Conservation (phyloP, 768 basidiomycete species). For the Hygrophoropsis aurantiaca region DNA sequence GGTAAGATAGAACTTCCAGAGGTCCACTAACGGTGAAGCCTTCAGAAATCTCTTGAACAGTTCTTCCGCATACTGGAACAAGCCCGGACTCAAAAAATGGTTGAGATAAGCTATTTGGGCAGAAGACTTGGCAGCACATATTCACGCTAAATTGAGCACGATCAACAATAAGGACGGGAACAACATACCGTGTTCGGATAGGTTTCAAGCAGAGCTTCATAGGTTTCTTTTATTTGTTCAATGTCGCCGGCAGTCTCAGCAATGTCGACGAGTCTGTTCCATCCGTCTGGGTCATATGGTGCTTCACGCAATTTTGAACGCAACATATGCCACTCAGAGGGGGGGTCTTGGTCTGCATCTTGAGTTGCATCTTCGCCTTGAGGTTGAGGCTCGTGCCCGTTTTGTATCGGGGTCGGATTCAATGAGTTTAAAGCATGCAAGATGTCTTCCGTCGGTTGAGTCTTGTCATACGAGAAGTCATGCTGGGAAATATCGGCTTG, state of each 20-base stretch:
- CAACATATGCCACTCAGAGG: constrained; percentile 68
- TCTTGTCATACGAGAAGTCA: constrained; percentile 31
- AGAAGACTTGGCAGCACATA: constrained; percentile 51
- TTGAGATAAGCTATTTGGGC: constrained; percentile 85
- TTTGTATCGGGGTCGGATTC: constrained; percentile 28
- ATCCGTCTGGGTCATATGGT: constrained; percentile 73
- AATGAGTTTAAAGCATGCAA: constrained; percentile 34
- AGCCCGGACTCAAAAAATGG: constrained; percentile 66
- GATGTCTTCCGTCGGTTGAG: constrained; percentile 38
- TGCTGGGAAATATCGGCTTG: constrained; percentile 25
- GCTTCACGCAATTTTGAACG: constrained; percentile 62
- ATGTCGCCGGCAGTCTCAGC: constrained; percentile 79
- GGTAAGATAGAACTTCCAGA: constrained; percentile 91
- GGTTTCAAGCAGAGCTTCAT: constrained; percentile 76
- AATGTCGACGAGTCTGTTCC: constrained; percentile 75
- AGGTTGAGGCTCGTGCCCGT: constrained; percentile 23
- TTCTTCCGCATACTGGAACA: constrained; percentile 77
- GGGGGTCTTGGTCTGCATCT: constrained; percentile 32
- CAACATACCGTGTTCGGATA: constrained; percentile 86
- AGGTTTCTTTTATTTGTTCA: constrained; percentile 76
- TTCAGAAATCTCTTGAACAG: constrained; percentile 89
- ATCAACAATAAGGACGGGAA: constrained; percentile 18
- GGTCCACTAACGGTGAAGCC: constrained; percentile 81
- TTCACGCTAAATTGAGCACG: constrained; percentile 18
- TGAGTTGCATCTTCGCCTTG: constrained; percentile 20